These are phyloP conservation scores for Raphanus sativus DNA, from an alignment of 345 rosid species.

Conservation along the genomic window DNA sequence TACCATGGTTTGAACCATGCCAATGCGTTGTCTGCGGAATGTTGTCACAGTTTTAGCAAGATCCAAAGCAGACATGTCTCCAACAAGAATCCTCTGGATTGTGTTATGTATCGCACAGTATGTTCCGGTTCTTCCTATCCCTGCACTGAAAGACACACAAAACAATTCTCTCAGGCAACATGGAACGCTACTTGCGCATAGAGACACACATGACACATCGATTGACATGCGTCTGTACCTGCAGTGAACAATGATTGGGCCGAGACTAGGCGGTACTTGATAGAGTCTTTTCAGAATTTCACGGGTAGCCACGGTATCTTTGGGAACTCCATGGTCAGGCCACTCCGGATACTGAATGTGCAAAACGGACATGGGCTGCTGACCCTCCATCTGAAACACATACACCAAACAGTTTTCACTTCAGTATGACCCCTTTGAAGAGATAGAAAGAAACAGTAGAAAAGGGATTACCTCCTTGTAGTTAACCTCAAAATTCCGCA, in stretches of 20 bases:
- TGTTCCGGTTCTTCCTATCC: constrained; percentile 96
- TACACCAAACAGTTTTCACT: background rate
- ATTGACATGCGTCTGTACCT: constrained; percentile 53
- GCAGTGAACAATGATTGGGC: constrained; percentile 93
- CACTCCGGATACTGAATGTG: constrained; percentile 90
- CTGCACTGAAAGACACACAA: constrained; percentile 67
- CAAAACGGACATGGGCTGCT: constrained; percentile 62
- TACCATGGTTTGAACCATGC: constrained; percentile 98
- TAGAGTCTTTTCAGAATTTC: constrained; percentile 69
- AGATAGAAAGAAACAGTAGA: background rate
- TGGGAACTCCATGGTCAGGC: constrained; percentile 99
- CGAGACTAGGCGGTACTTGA: constrained; percentile 60
- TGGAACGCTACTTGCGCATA: constrained; percentile 12
- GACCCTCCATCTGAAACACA: constrained; percentile 57
- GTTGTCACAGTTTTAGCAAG: constrained; percentile 58
- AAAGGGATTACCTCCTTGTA: constrained; percentile 58
- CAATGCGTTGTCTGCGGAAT: constrained; percentile 81
- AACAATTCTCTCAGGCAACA: constrained; percentile 31
- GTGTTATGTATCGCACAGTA: constrained; percentile 92
- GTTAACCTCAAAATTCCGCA: constrained; percentile 77
- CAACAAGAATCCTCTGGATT: constrained; percentile 81
- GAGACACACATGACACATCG: constrained; percentile 14
- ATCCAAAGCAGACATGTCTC: constrained; percentile 84
- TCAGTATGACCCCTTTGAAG: background rate
- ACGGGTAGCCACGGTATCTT: constrained; percentile 66